Evolutionary conservation across 139 green algal genomes (phyloP).

Genomic region (Prasinococcaceae sp.): DNA sequence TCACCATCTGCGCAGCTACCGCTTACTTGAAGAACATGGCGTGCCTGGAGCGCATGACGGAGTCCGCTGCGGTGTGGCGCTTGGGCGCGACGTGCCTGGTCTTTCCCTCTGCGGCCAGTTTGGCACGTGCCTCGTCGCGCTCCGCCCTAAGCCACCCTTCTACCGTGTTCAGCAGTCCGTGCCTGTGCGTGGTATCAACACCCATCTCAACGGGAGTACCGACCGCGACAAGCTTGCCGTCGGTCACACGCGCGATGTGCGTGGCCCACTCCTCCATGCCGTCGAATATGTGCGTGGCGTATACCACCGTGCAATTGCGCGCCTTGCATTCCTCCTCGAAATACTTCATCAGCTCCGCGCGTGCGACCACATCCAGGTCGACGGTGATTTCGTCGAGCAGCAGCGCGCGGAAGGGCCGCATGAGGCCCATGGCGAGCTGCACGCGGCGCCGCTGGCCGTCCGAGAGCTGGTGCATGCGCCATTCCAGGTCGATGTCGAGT

Average conservation of each 20-base stretch:
- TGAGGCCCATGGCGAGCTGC: constrained; percentile 69
- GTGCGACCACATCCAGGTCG: constrained; percentile 89
- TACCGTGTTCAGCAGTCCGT: constrained; percentile 2
- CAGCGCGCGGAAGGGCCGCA: constrained; percentile 42
- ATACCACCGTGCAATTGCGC: constrained; percentile 52
- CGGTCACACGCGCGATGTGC: constrained; percentile 74
- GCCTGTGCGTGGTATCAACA: constrained; percentile 24
- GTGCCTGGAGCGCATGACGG: no score
- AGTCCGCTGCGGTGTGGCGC: no score
- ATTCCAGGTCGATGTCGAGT: constrained; percentile 87
- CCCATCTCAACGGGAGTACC: not conserved
- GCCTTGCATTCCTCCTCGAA: constrained; percentile 33
- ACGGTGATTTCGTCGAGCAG: constrained; percentile 87
- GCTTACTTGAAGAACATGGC: no score
- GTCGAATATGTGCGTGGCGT: constrained; percentile 99
- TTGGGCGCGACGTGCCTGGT: not conserved
- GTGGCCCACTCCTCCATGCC: constrained; percentile 85
- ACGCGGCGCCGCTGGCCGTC: constrained; percentile 88
- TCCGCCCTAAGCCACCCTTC: constrained; percentile 28
- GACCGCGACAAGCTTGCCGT: constrained; percentile 39
- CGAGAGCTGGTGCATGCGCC: constrained; percentile 82
- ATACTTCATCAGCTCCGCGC: constrained; percentile 76
- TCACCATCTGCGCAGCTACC: no score
- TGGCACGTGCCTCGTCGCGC: not conserved
- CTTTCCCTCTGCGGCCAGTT: not conserved